Evolutionary conservation across 768 basidiomycete species (phyloP), one percentile per base, ranked within the genome.

Genomic region (Boletus speciosus): DNA sequence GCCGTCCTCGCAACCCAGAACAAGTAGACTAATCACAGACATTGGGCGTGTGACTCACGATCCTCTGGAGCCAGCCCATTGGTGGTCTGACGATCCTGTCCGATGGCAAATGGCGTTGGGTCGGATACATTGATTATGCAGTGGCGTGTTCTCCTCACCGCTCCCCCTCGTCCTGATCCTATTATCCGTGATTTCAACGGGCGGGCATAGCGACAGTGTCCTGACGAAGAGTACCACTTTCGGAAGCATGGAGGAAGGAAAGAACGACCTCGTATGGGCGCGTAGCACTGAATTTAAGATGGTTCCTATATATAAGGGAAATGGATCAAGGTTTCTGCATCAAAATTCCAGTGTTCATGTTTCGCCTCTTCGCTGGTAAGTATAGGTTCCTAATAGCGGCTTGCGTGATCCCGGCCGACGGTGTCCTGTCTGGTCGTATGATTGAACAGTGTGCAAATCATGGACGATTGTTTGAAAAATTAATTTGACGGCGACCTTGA

Each of bases 1-100:
- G 62, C 35, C 12, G 5, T 19, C 35, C 34, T 34, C 4, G 6
- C 10, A 12, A 46, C 9, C 12, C 15, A 4, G 25, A 29, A 15
- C 25, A 21, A 21, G 2, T 2, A 10, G 19, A 45, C 11, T 35
- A 21, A 2, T 77, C 10, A 72, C 52, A 75, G 83, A 85, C 63
- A 72, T 81, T 36, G 81, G 81, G 4, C 75, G 73, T 6, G 67
- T 85, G 42, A 82, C 19, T 19, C 19, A 19, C 81, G 1, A 75
- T 84, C 40, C 71, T 85, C 6, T 84, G 78, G 73, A 81, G 79
- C 47, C 83, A 86, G 55, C 83, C 84, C 5, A 73, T 85, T 10
- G 71, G 77, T 6, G 83, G 77, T 0, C 70, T 85, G 1, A 82
- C 84, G 51, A 84, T 85, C 49, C 69, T 82, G 3, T 75, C 76